Conservation (phyloP, 73 alveolate species). For the Stentor roeselii region DNA sequence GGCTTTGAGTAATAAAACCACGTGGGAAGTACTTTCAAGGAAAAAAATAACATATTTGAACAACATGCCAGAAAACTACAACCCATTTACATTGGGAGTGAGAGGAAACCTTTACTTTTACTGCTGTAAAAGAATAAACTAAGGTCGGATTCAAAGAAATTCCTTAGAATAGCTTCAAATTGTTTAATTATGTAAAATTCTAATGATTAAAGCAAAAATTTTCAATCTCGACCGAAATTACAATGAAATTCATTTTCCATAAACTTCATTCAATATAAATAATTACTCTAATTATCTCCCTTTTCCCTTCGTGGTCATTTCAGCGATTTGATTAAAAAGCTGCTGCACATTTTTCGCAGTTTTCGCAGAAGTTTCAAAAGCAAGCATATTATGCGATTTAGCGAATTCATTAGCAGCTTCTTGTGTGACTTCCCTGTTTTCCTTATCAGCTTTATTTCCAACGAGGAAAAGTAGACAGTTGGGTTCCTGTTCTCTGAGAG, state of each 20-base stretch:
- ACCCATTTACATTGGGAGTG: constrained; percentile 22
- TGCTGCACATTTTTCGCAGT: constrained; percentile 49
- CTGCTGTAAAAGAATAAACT: constrained; percentile 16
- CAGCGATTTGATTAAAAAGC: constrained; percentile 33
- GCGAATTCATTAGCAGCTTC: constrained; percentile 42
- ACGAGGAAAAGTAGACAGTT: constrained; percentile 48
- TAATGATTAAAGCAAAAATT: too few relatives aligned
- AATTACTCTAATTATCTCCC: not conserved
- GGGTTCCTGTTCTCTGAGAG: constrained; percentile 39
- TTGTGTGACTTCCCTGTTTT: constrained; percentile 38
- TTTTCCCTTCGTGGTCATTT: not conserved
- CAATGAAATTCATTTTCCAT: too few relatives aligned
- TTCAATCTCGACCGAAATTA: too few relatives aligned
- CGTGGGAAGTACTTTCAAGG: constrained; percentile 28
- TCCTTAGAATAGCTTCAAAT: too few relatives aligned
- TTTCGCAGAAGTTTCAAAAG: constrained; percentile 55
- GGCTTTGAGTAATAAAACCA: constrained; percentile 16
- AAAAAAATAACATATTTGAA: constrained; percentile 23
- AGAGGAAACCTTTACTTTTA: not conserved
- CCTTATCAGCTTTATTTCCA: constrained; percentile 73
- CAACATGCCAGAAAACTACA: constrained; percentile 16
- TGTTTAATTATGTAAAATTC: too few relatives aligned
- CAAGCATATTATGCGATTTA: constrained; percentile 48
- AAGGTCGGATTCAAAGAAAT: too few relatives aligned
- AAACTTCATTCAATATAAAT: too few relatives aligned